phyloP scores from a whole-genome alignment of 73 alveolate genomes.

The Paramecium sonneborni region DNA sequence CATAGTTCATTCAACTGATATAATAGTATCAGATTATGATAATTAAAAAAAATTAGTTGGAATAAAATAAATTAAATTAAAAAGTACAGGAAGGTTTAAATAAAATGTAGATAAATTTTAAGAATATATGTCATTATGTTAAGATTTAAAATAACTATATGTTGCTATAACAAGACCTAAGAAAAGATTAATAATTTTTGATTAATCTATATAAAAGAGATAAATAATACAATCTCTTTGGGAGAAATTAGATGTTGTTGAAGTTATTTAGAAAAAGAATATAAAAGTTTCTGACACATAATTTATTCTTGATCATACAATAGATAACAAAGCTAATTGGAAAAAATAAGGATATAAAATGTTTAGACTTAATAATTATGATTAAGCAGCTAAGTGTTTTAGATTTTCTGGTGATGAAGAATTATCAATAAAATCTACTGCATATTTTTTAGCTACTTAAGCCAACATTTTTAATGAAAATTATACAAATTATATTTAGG shows the following conservation, averaged over 20 bases:
- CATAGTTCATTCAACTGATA: neutral
- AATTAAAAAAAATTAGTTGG: neutral
- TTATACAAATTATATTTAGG: constrained; percentile 62
- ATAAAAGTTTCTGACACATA: neutral
- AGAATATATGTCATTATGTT: constrained; percentile 68
- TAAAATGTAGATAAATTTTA: neutral
- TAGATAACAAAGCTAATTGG: constrained; percentile 70
- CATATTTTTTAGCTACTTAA: constrained; percentile 74
- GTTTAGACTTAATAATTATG: constrained; percentile 83
- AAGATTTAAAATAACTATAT: constrained; percentile 84
- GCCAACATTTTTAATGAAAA: constrained; percentile 64
- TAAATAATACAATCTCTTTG: constrained; percentile 71
- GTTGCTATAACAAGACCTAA: constrained; percentile 92
- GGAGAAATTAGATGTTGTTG: constrained; percentile 76
- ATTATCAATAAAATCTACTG: constrained; percentile 70
- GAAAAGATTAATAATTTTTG: constrained; percentile 85
- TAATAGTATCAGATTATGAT: neutral
- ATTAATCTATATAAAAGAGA: constrained; percentile 73
- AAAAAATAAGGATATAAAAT: constrained; percentile 78
- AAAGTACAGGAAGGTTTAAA: neutral
- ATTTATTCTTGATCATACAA: constrained; percentile 23
- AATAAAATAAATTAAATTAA: neutral
- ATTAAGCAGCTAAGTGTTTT: constrained; percentile 84
- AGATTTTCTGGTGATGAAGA: constrained; percentile 71
- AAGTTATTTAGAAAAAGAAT: neutral